Base-by-base conservation (phyloP, 169 alveolate species). In the Plasmodium gonderi region DNA sequence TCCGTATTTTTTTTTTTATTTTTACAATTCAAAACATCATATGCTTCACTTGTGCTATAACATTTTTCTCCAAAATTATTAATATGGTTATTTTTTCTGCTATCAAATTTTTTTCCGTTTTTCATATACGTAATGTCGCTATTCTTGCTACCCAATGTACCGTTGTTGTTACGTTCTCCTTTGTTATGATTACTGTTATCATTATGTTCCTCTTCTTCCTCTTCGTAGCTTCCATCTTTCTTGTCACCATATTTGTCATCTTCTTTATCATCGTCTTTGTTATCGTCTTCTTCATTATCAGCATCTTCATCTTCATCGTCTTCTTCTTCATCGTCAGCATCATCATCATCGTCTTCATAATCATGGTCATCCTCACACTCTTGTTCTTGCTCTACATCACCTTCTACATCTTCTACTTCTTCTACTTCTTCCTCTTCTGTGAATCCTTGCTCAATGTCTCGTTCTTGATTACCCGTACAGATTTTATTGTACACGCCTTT, bases 201-300 rank as follows among this genome's bases (percentile, higher is more conserved):
- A 23, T 94, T 76, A 20, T 94, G 82, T 11, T 94, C 95, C 14
- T 90, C 95, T 20, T 89, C 91, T 40, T 85, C 80, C 3, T 90
- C 92, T 12, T 93, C 92, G 0, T 38, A 76, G 23, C 47, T 20
- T 14, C n/a, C 80, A 9, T 80, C 91, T 2, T 49, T 31, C 1
- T 44, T 36, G 12, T 85, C 79, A 33, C 45, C 36, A 20, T 38
- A 7, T 11, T 75, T 33, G 14, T 75, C 79, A 11, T 75, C 29
- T 14, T 75, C 79, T 11, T 72, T 72, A 4, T 92, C 82, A 2
- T 85, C 92, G 12, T 93, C 96, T 0, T 94, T 83, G 3, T 91
- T 91, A 38, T 93, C 91, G 1, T 80, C 94, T 2, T 93, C 96
- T 0, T 93, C 93, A 33, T 94, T 91, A n/a, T 80, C 91, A 0